Percentiles rank a stretch among this genome's conserved stretches.
These are phyloP conservation scores for Centella asiatica DNA, from an alignment of 129 eudicot species.

Conservation along the genomic window DNA sequence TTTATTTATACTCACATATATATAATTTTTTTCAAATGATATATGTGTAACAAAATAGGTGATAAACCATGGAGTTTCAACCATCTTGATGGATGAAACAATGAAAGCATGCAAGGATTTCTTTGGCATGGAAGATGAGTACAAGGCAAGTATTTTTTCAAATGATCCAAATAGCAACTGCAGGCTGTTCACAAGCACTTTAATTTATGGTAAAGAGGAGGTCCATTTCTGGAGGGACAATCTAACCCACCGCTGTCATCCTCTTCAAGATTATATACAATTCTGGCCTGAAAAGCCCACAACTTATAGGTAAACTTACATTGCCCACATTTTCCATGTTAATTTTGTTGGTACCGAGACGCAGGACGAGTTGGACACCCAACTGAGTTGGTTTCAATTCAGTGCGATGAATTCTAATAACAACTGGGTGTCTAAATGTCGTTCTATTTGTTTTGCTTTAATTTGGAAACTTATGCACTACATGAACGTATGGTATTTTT, in stretches of 20 bases:
- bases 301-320: slow-evolving; percentile 31
- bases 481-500: too few species aligned
- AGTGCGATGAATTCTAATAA: too few species aligned
- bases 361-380: too few species aligned
- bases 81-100: slow-evolving; percentile 27
- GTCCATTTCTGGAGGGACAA: slow-evolving; percentile 83
- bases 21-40: too few species aligned
- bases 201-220: slow-evolving; percentile 51
- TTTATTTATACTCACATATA: too few species aligned
- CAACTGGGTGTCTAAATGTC: too few species aligned
- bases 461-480: too few species aligned
- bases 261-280: slow-evolving; percentile 42
- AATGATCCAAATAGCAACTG: slow-evolving; percentile 29
- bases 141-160: slow-evolving; percentile 40
- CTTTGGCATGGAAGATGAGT: slow-evolving; percentile 34
- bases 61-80: slow-evolving; percentile 55
- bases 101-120: slow-evolving; percentile 40
- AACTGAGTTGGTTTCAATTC: too few species aligned
- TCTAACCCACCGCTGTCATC: slow-evolving; percentile 58
- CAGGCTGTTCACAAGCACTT: slow-evolving; percentile 48
- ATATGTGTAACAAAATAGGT: too few species aligned
- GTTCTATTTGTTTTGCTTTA: too few species aligned
- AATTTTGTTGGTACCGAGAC: too few species aligned
- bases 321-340: neutral
- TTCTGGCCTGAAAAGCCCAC: slow-evolving; percentile 52